Conservation (phyloP, 768 basidiomycete genomes). For the Boletus vinaceobasis region DNA sequence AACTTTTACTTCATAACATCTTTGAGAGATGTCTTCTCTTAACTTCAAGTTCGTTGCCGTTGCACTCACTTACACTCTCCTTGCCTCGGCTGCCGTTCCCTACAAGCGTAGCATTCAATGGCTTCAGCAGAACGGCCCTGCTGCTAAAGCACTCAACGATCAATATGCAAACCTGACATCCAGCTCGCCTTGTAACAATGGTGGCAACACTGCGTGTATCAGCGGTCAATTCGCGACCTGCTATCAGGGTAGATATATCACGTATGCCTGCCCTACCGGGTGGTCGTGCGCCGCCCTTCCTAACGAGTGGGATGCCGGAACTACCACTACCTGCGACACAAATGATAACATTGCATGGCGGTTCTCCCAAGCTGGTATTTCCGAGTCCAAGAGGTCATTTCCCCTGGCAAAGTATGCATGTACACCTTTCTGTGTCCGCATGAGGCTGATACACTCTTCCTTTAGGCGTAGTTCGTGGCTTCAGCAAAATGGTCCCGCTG, state of each 20-base stretch:
- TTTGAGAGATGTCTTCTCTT: slow-evolving; percentile 17
- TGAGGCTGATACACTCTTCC: not conserved
- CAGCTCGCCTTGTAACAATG: slow-evolving; percentile 15
- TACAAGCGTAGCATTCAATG: slow-evolving; percentile 15
- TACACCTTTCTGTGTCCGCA: not conserved
- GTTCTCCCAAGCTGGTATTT: slow-evolving; percentile 11
- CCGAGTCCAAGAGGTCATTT: slow-evolving; percentile 12
- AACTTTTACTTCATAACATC: slow-evolving; percentile 4
- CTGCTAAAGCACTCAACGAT: slow-evolving; percentile 23
- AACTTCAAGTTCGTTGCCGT: slow-evolving; percentile 14
- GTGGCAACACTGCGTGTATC: slow-evolving; percentile 19
- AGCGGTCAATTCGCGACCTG: slow-evolving; percentile 14
- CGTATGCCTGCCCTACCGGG: slow-evolving; percentile 5
- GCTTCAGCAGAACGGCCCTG: slow-evolving; percentile 26
- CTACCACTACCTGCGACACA: slow-evolving; percentile 17
- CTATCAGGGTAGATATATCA: slow-evolving; percentile 12
- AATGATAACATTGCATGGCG: slow-evolving; percentile 8
- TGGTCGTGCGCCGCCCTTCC: slow-evolving; percentile 26
- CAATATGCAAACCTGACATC: slow-evolving; percentile 14
- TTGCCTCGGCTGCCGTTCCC: slow-evolving; percentile 19
- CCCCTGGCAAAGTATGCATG: not conserved
- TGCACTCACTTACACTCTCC: slow-evolving; percentile 13
- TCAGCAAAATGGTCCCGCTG: slow-evolving; percentile 25
- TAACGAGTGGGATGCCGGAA: slow-evolving; percentile 21
- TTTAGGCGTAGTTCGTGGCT: slow-evolving; percentile 17